Percentiles rank a stretch among this genome's conserved stretches.
These are phyloP conservation scores for Angophora floribunda DNA, from an alignment of 345 rosid species.

Conservation along the genomic window DNA sequence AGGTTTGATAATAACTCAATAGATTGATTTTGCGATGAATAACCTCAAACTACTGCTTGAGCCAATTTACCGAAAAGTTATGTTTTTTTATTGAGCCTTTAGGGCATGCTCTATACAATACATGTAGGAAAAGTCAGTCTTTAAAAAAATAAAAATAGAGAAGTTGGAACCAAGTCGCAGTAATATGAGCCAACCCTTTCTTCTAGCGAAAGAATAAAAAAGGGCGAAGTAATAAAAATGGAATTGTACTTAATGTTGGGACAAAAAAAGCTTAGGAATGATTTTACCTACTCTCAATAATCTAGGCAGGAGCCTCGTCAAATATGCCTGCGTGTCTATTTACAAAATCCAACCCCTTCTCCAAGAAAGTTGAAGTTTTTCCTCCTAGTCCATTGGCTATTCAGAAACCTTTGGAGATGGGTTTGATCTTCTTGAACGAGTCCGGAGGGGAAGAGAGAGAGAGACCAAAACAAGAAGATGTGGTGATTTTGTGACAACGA, in stretches of 20 bases:
- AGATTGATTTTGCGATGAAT: not conserved
- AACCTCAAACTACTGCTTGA: not conserved
- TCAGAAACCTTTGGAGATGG: too few relatives aligned
- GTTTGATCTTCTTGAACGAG: too few relatives aligned
- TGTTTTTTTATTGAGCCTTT: not conserved
- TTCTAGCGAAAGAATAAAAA: not conserved
- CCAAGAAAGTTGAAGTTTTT: too few relatives aligned
- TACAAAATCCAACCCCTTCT: too few relatives aligned
- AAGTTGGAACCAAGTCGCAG: not conserved
- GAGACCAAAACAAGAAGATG: too few relatives aligned
- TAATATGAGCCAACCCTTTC: not conserved
- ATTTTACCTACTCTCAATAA: too few relatives aligned
- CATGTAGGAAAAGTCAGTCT: not conserved
- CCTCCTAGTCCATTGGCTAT: too few relatives aligned
- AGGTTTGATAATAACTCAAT: not conserved
- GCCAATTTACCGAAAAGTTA: not conserved
- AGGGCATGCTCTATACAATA: not conserved
- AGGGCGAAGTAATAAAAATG: not conserved
- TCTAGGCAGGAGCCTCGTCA: too few relatives aligned
- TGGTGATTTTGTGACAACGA: too few relatives aligned
- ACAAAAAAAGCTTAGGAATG: too few relatives aligned
- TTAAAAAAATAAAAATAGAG: not conserved
- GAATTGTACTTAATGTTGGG: not conserved
- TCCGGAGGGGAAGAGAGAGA: too few relatives aligned
- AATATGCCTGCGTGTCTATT: too few relatives aligned